Evolutionary conservation across 2,329 filamentous ascomycete genomes (phyloP), one percentile per base, ranked within the genome.

Genomic region (Nemania sp.): DNA sequence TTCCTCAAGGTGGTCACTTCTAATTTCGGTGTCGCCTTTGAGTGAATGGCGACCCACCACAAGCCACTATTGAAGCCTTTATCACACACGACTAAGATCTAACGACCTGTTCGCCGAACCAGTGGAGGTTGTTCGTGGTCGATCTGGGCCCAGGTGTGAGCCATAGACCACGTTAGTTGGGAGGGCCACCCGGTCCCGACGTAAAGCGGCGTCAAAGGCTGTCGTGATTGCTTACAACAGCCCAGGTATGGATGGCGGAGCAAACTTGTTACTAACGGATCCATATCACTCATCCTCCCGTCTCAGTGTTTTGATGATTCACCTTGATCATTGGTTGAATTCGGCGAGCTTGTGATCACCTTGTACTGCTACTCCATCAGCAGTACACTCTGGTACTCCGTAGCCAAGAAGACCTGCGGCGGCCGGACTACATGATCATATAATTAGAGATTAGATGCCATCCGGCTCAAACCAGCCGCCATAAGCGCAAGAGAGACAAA

Each of bases 191-290:
- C 7, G n/a, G 15, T 5, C 24, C 53, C 57, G 29, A 57, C 43
- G 20, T 20, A 55, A 67, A 43, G 49, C 52, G 61, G 55, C 60
- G 56, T 29, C 22, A n/a, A 35, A 66, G 26, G 41, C 8, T 18
- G 15, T 24, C 53, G n/a, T 22, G 47, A 47, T 24, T 57, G n/a
- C 54, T 53, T 26, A 32, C 18, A 32, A 29, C 3, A 32, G 15
- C 20, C 13, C 51, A 15, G n/a, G 6, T 18, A 41, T n/a, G 11
- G 24, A 66, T 51, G 52, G 52, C 43, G 58, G 11, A 53, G 45
- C 45, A 27, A 41, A 27, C 57, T 47, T 24, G 27, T 66, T 29
- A 45, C 63, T n/a, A 66, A 62, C 57, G 24, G 35, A 26, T 26
- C 20, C 3, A 49, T 6, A 51, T 66, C 41, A 52, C 29, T 18